Base-by-base conservation (phyloP, 139 green algal species). In the Nannochloris sp. region DNA sequence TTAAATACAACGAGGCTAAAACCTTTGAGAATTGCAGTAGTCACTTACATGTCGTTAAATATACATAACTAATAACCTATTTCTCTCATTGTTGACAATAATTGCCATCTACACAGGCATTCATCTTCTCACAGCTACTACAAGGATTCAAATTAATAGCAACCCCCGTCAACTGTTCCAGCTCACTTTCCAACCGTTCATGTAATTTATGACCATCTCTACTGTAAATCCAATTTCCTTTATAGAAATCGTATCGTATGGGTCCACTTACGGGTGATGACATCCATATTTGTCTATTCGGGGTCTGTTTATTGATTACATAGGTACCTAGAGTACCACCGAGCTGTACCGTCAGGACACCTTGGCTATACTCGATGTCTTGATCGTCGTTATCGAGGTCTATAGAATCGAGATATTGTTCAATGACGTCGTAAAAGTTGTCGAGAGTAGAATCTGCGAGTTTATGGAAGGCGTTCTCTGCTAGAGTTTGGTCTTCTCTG, bases 251-350 rank as follows among this genome's bases (percentile, higher is more conserved):
- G 60, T 85, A 88, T 34, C 82, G 65, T 9, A 78, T 32, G 6
- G 79, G 79, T 10, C 83, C 80, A 36, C 65, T 76, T 31, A 98
- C 67, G 2, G 93, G 93, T 0, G 90, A 98, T 3, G 89, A 96
- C 61, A 93, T 64, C 93, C 93, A 99, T 19, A 99, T 91, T 73
- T 98, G 92, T 12, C 81, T 81, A 78, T 99, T 98, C 24, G 92
- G 92, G 5, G 85, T 82, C 73, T 98, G 93, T 73, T 98, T 99
- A 81, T 99, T 99, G 42, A 97, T 78, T 1, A 98, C 93, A 44
- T 94, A 99, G 0, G 93, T 98, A 7, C 93, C 93, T 31, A 75
- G 37, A 5, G 68, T 45, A 3, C 37, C 47, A 2, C 89, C 90
- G 14, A 97, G 72, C 23, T 72, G 80, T 1, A 95, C 35, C 0